Percentiles rank a stretch among this genome's conserved stretches.
Evolutionary conservation across 2,329 filamentous ascomycete genomes (phyloP).

Genomic region (Sclerotinia sclerotiorum): DNA sequence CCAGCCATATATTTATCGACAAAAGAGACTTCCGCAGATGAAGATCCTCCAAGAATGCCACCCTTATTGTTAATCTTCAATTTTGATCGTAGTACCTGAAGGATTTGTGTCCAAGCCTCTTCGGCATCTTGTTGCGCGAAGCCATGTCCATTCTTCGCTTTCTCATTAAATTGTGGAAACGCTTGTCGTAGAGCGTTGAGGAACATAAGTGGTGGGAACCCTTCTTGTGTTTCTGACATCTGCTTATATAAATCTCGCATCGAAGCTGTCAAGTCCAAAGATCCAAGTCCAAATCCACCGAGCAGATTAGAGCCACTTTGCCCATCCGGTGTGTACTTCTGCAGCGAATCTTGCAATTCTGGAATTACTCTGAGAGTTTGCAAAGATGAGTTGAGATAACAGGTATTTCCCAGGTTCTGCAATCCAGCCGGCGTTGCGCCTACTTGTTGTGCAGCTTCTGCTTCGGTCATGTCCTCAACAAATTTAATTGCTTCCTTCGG

Average conservation of each 20-base stretch:
- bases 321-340: slow-evolving; percentile 55
- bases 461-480: slow-evolving; percentile 95
- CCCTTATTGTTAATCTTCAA: slow-evolving; percentile 62
- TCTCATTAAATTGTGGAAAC: slow-evolving; percentile 93
- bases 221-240: slow-evolving; percentile 85
- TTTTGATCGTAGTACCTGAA: slow-evolving; percentile 78
- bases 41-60: slow-evolving; percentile 50
- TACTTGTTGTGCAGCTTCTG: slow-evolving; percentile 78
- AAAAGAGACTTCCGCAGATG: slow-evolving; percentile 62
- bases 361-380: slow-evolving; percentile 86
- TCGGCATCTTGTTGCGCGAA: slow-evolving; percentile 99
- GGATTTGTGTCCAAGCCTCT: slow-evolving; percentile 95
- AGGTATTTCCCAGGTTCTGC: slow-evolving; percentile 93
- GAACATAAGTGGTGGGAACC: slow-evolving; percentile 82
- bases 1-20: slow-evolving; percentile 90
- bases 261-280: slow-evolving; percentile 67
- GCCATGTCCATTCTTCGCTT: slow-evolving; percentile 74
- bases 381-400: slow-evolving; percentile 97
- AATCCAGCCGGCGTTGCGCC: slow-evolving; percentile 86
- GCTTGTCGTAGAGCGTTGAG: slow-evolving; percentile 73
- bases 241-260: slow-evolving; percentile 82
- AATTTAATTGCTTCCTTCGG: slow-evolving; percentile 85
- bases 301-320: slow-evolving; percentile 37
- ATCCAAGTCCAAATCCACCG: slow-evolving; percentile 50
- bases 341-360: slow-evolving; percentile 79